Base-by-base conservation (phyloP, 2,329 filamentous ascomycete genomes). In the Aspergillus clavatus region DNA sequence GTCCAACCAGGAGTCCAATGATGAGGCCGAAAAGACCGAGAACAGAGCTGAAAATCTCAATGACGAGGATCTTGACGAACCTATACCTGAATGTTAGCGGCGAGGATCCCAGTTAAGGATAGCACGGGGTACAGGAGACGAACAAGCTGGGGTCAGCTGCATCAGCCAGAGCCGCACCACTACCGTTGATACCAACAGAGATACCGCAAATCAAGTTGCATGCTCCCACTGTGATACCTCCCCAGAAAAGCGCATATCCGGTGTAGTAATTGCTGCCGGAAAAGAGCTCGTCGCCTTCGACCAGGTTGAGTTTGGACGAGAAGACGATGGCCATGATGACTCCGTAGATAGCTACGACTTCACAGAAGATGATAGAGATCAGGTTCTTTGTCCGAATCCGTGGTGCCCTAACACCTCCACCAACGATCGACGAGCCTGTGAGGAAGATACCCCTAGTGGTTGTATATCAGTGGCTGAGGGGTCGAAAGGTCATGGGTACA, bases 251-350 rank as follows among this genome's bases (percentile, higher is more conserved):
- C 26, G 93, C 90, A 66, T 84, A 98, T 55, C 93, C 93, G 19
- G 90, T 96, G 68, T 95, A 98, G 74, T 91, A 93, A 62, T 89
- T 88, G 66, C 81, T 82, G 42, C 80, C 82, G 10, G 85, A 85
- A 72, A 85, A 86, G 23, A 89, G 70, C 14, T 78, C 77, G 29
- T 84, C 80, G 45, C 78, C 78, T 35, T 75, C 65, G 23, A 93
- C 79, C 45, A 78, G 69, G 58, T 80, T 79, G 59, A 98, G 74
- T 72, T 96, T 95, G 51, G 90, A 80, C 36, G 90, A 94, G 76
- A 97, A 97, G 62, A 98, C 87, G 68, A 98, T 98, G 61, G 90
- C 86, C 89, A 98, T 98, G 74, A 98, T 98, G 72, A 98, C 91
- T 61, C 94, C 94, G 79, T 98, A 98, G 71, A 98, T 98, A 71